Evolutionary conservation across 1,284 basidiomycete genomes (phyloP).

Genomic region (Cryptococcus wingfieldii): DNA sequence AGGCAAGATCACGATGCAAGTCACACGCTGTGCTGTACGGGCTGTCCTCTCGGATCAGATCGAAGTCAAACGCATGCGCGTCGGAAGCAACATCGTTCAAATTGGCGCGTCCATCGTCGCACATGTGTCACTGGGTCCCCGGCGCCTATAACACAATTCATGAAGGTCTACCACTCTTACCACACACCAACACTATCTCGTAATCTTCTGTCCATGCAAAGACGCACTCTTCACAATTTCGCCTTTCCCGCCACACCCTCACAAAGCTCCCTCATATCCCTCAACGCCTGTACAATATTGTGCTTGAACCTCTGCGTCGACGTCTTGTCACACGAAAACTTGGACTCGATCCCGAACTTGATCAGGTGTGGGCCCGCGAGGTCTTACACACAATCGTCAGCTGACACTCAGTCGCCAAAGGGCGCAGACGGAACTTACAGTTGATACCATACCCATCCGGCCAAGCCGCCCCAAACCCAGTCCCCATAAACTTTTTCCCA

Average conservation of each 20-base stretch:
- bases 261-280: slow-evolving; percentile 65
- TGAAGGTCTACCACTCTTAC: too few relatives aligned
- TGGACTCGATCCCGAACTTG: slow-evolving; percentile 95
- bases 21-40: too few relatives aligned
- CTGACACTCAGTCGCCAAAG: not conserved
- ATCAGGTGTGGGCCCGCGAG: slow-evolving; percentile 73
- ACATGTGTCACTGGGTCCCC: too few relatives aligned
- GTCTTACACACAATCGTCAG: slow-evolving; percentile 54
- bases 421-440: slow-evolving; percentile 57
- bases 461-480: slow-evolving; percentile 78
- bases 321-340: slow-evolving; percentile 65
- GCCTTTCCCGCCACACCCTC: slow-evolving; percentile 28
- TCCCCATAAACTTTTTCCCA: slow-evolving; percentile 82
- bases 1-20: too few relatives aligned
- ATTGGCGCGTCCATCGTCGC: too few relatives aligned
- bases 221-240: not conserved
- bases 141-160: too few relatives aligned
- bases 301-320: slow-evolving; percentile 69
- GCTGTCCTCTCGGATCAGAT: too few relatives aligned
- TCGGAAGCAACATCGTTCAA: too few relatives aligned
- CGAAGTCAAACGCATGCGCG: too few relatives aligned
- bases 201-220: not conserved
- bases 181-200: too few relatives aligned
- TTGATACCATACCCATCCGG: slow-evolving; percentile 88
- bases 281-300: slow-evolving; percentile 63